Base-by-base conservation (phyloP, 805 yeast species). In the Candida khao-thaluensis region DNA sequence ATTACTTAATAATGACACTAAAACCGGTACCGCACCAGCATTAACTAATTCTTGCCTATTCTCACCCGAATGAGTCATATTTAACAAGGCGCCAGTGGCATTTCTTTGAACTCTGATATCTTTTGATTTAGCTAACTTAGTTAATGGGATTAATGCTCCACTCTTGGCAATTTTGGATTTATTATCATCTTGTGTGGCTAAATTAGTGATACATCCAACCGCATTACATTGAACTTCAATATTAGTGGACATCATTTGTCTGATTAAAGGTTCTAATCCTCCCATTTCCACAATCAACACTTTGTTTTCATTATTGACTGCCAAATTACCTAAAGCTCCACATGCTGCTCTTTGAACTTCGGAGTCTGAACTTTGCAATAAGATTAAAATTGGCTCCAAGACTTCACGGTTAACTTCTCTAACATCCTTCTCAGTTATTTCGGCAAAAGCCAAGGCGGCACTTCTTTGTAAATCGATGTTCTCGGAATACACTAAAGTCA, bases 151-250 rank as follows among this genome's bases (percentile, higher is more conserved):
- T 44, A 93, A 74, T 1, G 99, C 99, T 14, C 99, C 99, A 16
- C 95, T 82, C 35, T 89, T 83, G 15, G 99, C 99, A 54, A 93
- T 93, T 60, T 88, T 89, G 38, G 93, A 82, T 63, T 93, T 93
- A 67, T 93, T 93, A 55, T 88, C 96, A 64, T 93, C 99, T 65
- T 87, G 96, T 5, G 99, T 93, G 6, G 99, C 99, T 62, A 93
- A 77, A 59, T 93, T 93, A 25, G 99, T 93, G 57, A 93, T 90
- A 62, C 99, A 93, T 12, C 99, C 99, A 41, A 93, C 99, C 2
- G 99, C 99, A 59, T 93, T 93, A 64, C 99, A 93, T 66, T 93
- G 99, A 27, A 93, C 98, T 63, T 93, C 99, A 42, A 93, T 95
- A 56, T 93, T 93, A 40, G 93, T 79, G 29, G 95, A 84, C 84